phyloP scores from a whole-genome alignment of 371 early-diverging fungal genomes.

The Apophysomyces elegans region DNA sequence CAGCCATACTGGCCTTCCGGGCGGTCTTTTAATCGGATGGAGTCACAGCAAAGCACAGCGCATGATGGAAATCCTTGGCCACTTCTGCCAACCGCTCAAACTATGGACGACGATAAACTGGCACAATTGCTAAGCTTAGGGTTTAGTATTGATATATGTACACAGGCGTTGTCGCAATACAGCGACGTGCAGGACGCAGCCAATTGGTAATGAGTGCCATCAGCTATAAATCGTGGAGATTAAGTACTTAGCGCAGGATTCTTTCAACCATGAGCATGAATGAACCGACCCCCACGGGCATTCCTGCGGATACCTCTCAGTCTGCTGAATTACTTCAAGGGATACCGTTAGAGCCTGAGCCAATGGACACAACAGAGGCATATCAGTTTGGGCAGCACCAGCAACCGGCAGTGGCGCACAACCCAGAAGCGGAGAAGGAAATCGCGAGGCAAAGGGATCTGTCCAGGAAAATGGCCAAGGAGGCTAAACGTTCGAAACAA shows the following conservation, averaged over 20 bases:
- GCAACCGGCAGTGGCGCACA: constrained; percentile 3
- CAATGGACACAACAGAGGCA: too few species aligned
- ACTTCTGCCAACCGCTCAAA: too few species aligned
- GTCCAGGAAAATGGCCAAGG: constrained; percentile 18
- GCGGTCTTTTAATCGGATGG: too few species aligned
- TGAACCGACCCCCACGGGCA: neutral
- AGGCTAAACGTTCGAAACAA: constrained; percentile 22
- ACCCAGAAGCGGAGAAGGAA: constrained; percentile 12
- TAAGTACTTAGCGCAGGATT: neutral
- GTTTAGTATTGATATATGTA: constrained; percentile 37
- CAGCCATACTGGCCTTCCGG: too few species aligned
- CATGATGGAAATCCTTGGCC: neutral
- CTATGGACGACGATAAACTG: constrained; percentile 25
- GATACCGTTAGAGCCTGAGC: too few species aligned
- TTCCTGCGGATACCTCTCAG: neutral
- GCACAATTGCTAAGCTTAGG: constrained; percentile 40
- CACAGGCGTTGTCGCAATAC: constrained; percentile 28
- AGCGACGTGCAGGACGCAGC: constrained; percentile 36
- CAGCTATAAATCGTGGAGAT: neutral
- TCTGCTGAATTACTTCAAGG: too few species aligned
- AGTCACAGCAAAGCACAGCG: too few species aligned
- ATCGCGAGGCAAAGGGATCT: constrained; percentile 13
- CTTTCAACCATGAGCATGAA: neutral
- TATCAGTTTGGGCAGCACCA: neutral
- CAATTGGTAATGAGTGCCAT: constrained; percentile 30